Percentiles rank a stretch among this genome's conserved stretches.
These are phyloP conservation scores for Euphrasia arctica DNA, from an alignment of 305 asterid genomes.

Conservation along the genomic window DNA sequence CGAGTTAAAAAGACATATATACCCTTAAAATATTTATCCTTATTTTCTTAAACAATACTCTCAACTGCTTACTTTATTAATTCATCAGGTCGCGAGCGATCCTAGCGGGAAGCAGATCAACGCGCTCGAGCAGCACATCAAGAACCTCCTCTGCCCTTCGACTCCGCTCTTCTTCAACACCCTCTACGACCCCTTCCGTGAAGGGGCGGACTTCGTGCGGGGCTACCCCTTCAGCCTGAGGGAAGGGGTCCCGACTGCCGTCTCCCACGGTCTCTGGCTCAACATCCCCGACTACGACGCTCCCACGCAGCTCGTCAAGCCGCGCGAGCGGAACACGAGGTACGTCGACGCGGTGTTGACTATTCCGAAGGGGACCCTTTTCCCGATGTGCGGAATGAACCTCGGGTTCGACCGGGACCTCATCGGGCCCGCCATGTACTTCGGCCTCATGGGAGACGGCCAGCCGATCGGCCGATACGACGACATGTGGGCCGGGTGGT, in stretches of 20 bases:
- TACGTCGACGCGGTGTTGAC: slow-evolving; percentile 53
- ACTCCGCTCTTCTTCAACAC: slow-evolving; percentile 58
- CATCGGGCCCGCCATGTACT: slow-evolving; percentile 54
- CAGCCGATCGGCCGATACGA: slow-evolving; percentile 57
- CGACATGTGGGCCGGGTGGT: slow-evolving; percentile 66
- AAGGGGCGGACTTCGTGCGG: slow-evolving; percentile 70
- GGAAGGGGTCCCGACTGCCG: slow-evolving; percentile 51
- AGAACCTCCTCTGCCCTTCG: slow-evolving; percentile 66
- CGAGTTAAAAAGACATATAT: no score
- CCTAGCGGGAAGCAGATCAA: slow-evolving; percentile 73
- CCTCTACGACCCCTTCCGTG: slow-evolving; percentile 44
- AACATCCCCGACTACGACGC: slow-evolving; percentile 86
- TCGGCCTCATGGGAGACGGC: slow-evolving; percentile 59
- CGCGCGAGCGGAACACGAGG: slow-evolving; percentile 76
- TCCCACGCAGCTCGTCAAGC: slow-evolving; percentile 84
- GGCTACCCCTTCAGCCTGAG: slow-evolving; percentile 92
- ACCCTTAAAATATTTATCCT: no score
- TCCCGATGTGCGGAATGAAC: slow-evolving; percentile 58
- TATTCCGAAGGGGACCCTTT: slow-evolving; percentile 51
- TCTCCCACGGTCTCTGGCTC: slow-evolving; percentile 61
- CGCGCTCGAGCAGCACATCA: slow-evolving; percentile 80
- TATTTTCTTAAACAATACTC: no score
- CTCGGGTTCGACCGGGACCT: slow-evolving; percentile 48
- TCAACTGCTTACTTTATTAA: no score
- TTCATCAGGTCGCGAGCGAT: slow-evolving; percentile 64